Evolutionary conservation across 2,329 filamentous ascomycete species (phyloP).

Genomic region (Clarireedia hainanense): DNA sequence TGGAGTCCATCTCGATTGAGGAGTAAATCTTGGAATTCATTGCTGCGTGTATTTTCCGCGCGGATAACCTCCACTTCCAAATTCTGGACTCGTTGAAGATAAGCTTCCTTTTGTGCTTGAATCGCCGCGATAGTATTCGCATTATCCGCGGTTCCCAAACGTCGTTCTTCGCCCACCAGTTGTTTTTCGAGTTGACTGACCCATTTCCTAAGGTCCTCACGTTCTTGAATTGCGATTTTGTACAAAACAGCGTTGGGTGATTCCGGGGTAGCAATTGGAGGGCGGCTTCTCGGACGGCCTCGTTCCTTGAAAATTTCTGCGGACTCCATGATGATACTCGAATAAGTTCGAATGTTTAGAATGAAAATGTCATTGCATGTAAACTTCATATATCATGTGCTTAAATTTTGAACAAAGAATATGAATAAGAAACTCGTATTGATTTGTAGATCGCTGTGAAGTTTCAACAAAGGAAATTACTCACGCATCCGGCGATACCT

Average conservation of each 20-base stretch:
- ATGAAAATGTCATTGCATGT: no score
- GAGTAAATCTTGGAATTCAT: neutral
- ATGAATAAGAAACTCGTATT: no score
- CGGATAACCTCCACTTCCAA: neutral
- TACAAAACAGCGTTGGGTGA: neutral
- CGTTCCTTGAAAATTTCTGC: neutral
- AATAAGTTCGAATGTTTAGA: no score
- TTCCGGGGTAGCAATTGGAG: neutral
- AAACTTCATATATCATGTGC: no score
- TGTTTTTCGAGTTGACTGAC: neutral
- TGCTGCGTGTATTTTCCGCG: neutral
- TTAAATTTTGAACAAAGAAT: no score
- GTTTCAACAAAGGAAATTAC: no score
- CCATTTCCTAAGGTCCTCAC: conserved; percentile 1
- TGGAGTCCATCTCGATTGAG: neutral
- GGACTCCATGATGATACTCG: neutral
- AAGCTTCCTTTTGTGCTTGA: neutral
- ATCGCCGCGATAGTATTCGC: neutral
- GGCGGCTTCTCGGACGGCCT: neutral
- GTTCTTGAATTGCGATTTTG: neutral
- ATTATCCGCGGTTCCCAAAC: neutral
- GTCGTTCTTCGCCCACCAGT: neutral
- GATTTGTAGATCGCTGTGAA: no score
- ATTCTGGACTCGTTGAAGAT: neutral
- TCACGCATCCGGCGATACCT: no score